Conservation (phyloP, 345 rosid genomes). For the Syzygium jambos region DNA sequence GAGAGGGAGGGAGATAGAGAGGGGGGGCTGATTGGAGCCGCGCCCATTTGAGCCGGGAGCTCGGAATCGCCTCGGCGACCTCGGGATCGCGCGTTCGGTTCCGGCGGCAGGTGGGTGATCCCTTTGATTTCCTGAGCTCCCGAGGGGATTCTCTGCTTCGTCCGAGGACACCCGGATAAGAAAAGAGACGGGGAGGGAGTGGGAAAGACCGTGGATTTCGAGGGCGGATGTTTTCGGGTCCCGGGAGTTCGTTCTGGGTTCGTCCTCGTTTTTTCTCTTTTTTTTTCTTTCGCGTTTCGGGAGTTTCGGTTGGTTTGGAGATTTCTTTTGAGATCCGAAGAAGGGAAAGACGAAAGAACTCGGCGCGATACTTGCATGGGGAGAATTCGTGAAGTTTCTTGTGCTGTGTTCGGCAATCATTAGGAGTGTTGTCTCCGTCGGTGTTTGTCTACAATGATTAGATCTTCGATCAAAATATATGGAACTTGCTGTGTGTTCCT, state of each 20-base stretch:
- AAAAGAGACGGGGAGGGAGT: not conserved
- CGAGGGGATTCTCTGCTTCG: not conserved
- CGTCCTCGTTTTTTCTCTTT: not conserved
- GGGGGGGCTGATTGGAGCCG: too few relatives aligned
- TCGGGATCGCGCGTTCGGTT: not conserved
- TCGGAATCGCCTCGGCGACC: not conserved
- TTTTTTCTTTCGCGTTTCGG: not conserved
- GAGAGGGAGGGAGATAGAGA: too few relatives aligned
- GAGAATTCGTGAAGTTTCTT: not conserved
- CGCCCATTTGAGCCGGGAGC: too few relatives aligned
- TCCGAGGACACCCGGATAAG: not conserved
- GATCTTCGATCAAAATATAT: not conserved
- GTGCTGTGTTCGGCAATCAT: not conserved
- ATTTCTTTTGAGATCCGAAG: not conserved
- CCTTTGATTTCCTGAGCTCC: not conserved
- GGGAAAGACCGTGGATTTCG: not conserved
- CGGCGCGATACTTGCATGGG: not conserved
- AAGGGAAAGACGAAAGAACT: not conserved
- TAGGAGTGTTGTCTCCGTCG: not conserved
- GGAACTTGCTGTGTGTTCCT: not conserved
- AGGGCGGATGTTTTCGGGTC: not conserved
- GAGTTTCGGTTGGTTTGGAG: not conserved
- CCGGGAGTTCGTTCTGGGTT: not conserved
- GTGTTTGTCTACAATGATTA: not conserved
- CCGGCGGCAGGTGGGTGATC: not conserved